Conservation (phyloP, 2,329 filamentous ascomycete species). For the Exophiala sp. region DNA sequence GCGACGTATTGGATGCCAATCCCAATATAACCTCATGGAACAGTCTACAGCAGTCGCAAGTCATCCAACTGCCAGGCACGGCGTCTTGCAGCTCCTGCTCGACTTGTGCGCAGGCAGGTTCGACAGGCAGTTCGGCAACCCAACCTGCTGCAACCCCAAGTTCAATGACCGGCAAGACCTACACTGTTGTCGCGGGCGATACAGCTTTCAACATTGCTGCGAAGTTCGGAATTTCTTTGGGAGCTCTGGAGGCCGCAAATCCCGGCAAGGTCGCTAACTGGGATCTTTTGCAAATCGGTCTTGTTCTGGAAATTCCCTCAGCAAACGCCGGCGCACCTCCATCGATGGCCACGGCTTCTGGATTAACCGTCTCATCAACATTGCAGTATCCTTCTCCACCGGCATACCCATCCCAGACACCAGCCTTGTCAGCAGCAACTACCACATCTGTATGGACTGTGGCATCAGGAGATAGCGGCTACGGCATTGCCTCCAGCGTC, state of each 20-base stretch:
- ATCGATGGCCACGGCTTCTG: background rate
- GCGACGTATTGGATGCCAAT: background rate
- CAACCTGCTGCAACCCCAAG: background rate
- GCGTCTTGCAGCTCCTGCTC: background rate
- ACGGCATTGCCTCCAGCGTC: conserved; percentile 7
- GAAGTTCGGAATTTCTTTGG: conserved; percentile 9
- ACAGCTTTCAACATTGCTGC: conserved; percentile 18
- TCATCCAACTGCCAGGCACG: background rate
- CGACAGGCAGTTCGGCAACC: background rate
- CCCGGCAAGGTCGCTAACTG: conserved; percentile 10
- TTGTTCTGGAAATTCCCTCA: conserved; percentile 7
- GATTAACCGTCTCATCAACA: background rate
- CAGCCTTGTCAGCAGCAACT: background rate
- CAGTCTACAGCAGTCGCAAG: background rate
- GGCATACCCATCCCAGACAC: background rate
- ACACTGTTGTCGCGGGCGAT: conserved; percentile 16
- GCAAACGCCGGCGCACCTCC: background rate
- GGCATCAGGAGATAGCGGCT: conserved; percentile 4
- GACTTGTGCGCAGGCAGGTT: background rate
- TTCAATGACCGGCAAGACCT: conserved; percentile 2
- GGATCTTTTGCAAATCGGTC: conserved; percentile 5
- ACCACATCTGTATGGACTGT: conserved; percentile 5
- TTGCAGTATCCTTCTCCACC: background rate
- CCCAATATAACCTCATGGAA: conserved; percentile 1
- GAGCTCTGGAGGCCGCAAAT: conserved; percentile 17